These are phyloP conservation scores for Ustilago lituana DNA, from an alignment of 1,284 basidiomycete genomes.

Conservation along the genomic window DNA sequence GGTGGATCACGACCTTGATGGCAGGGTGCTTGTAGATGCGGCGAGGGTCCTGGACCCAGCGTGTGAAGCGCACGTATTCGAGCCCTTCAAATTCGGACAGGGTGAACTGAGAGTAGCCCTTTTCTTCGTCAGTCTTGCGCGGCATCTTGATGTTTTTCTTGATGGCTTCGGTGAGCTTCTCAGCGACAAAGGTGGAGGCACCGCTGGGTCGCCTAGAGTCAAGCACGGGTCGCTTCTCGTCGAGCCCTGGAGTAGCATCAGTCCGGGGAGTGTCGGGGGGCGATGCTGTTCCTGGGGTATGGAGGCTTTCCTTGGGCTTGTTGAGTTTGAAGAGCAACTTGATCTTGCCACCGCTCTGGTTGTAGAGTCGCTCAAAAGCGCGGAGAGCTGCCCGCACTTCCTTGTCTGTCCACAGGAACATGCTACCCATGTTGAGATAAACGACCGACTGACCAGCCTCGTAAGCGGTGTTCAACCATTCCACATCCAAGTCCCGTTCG, in stretches of 20 bases:
- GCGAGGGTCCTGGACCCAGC: conserved; percentile 52
- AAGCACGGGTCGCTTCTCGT: conserved; percentile 19
- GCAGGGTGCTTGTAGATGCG: conserved; percentile 57
- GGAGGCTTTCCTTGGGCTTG: conserved; percentile 21
- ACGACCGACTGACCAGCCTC: conserved; percentile 49
- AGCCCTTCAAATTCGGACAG: conserved; percentile 45
- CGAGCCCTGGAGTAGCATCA: not conserved
- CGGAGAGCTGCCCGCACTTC: conserved; percentile 53
- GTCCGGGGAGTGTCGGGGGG: conserved; percentile 8
- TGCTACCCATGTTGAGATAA: conserved; percentile 65
- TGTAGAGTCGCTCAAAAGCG: conserved; percentile 45
- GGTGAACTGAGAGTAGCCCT: conserved; percentile 39
- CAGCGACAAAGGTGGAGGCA: conserved; percentile 14
- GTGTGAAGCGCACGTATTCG: conserved; percentile 48
- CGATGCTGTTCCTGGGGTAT: conserved; percentile 11
- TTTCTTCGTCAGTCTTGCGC: conserved; percentile 27
- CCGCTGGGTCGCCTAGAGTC: conserved; percentile 18
- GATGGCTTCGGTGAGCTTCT: conserved; percentile 31
- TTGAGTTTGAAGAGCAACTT: conserved; percentile 53
- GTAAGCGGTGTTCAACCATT: conserved; percentile 53
- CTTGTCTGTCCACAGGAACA: conserved; percentile 53
- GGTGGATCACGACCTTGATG: conserved; percentile 54
- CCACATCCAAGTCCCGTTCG: conserved; percentile 27
- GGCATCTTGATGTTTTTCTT: conserved; percentile 21
- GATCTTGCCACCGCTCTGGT: conserved; percentile 28